Evolutionary conservation across 768 basidiomycete genomes (phyloP).

Genomic region (Auriculariales sp.): DNA sequence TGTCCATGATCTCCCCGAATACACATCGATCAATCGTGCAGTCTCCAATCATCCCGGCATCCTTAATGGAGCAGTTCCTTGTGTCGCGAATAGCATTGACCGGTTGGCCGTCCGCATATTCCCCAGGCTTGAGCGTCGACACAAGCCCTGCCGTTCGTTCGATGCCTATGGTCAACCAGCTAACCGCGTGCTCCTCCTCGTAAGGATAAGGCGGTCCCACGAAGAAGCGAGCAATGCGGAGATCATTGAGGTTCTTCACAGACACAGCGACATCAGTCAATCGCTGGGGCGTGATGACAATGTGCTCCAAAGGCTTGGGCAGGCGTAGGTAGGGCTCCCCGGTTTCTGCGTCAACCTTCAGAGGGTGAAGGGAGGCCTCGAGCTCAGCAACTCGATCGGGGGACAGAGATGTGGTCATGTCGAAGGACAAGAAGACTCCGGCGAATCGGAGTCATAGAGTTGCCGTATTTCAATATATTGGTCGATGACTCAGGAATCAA

Average conservation of each 20-base stretch:
- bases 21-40: constrained; percentile 20
- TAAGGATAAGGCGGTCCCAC: constrained; percentile 40
- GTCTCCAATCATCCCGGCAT: constrained; percentile 37
- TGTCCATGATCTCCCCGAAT: constrained; percentile 21
- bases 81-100: constrained; percentile 40
- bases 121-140: constrained; percentile 13
- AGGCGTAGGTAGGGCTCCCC: constrained; percentile 44
- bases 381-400: too few relatives aligned
- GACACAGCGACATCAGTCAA: constrained; percentile 23
- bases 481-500: too few relatives aligned
- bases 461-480: too few relatives aligned
- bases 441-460: too few relatives aligned
- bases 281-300: constrained; percentile 51
- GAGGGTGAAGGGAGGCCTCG: constrained; percentile 17
- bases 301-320: constrained; percentile 30
- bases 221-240: constrained; percentile 28
- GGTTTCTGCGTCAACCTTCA: constrained; percentile 24
- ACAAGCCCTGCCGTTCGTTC: constrained; percentile 18
- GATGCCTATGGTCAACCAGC: constrained; percentile 19
- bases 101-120: constrained; percentile 29
- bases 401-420: too few relatives aligned
- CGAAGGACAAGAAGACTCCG: too few relatives aligned
- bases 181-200: constrained; percentile 22
- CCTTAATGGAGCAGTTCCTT: constrained; percentile 28
- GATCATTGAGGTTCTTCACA: constrained; percentile 33